These are phyloP conservation scores for Claviceps digitariae DNA, from an alignment of 2,329 filamentous ascomycete genomes.

Conservation along the genomic window DNA sequence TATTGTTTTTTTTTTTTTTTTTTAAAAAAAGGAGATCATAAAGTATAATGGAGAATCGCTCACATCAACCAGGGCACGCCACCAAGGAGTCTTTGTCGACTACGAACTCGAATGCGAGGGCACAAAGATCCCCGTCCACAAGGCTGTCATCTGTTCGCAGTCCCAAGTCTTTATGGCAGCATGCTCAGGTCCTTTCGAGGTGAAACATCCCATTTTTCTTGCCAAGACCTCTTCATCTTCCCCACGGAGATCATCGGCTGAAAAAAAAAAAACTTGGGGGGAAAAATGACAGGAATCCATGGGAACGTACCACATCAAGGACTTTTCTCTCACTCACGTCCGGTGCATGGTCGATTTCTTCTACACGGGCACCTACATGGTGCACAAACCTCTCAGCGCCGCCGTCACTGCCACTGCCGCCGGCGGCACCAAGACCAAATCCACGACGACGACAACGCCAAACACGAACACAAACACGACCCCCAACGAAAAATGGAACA, in stretches of 20 bases:
- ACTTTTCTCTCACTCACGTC: not conserved
- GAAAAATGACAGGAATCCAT: not conserved
- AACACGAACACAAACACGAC: not conserved
- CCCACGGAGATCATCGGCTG: not conserved
- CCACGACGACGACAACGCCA: not conserved
- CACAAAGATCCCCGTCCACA: not conserved
- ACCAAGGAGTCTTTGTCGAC: not conserved
- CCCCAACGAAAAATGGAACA: not conserved
- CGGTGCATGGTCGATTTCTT: not conserved
- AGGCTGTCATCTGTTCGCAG: not conserved
- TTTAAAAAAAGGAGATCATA: not conserved
- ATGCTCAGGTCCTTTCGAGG: not conserved
- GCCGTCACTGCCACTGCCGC: not conserved
- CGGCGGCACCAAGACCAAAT: not conserved
- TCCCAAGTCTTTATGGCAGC: constrained; percentile 1
- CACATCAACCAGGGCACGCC: not conserved
- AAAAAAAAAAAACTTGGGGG: not conserved
- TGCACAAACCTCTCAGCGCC: not conserved
- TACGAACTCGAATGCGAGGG: constrained; percentile 1
- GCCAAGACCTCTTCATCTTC: too few relatives aligned
- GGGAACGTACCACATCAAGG: not conserved
- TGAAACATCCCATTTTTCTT: not conserved
- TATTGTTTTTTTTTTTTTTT: not conserved
- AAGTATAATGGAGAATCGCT: not conserved
- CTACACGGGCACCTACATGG: not conserved